phyloP scores from a whole-genome alignment of 768 basidiomycete genomes.

The Hygrophoropsis aurantiaca region DNA sequence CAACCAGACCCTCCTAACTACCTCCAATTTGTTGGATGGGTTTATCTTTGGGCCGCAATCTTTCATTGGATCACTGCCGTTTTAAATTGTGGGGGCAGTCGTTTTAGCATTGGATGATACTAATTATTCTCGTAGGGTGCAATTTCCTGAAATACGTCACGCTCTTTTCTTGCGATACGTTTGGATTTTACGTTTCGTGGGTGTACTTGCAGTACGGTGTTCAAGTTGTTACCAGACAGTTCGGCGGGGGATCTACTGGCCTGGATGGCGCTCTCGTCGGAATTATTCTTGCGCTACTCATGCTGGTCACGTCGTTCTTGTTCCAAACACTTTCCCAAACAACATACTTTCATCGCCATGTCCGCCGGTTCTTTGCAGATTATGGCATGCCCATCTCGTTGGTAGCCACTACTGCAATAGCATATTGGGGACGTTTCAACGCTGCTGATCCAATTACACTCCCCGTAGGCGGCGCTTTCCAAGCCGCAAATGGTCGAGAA shows the following conservation, averaged over 20 bases:
- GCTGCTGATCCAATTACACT: slow-evolving; percentile 59
- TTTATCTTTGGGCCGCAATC: slow-evolving; percentile 88
- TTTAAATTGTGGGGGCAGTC: slow-evolving; percentile 59
- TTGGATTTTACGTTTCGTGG: slow-evolving; percentile 91
- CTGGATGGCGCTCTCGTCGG: slow-evolving; percentile 56
- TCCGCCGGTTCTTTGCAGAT: slow-evolving; percentile 76
- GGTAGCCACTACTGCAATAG: slow-evolving; percentile 70
- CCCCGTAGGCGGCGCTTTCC: slow-evolving; percentile 67
- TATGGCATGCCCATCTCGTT: slow-evolving; percentile 92
- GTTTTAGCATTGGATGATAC: not conserved
- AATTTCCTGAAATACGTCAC: slow-evolving; percentile 87
- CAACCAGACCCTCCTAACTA: slow-evolving; percentile 66
- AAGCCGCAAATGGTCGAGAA: slow-evolving; percentile 64
- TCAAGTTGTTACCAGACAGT: slow-evolving; percentile 78
- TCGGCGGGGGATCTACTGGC: slow-evolving; percentile 32
- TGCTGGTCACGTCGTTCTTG: slow-evolving; percentile 72
- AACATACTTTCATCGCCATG: slow-evolving; percentile 68
- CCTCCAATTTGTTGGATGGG: slow-evolving; percentile 89
- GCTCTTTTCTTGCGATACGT: slow-evolving; percentile 87
- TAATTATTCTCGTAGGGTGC: slow-evolving; percentile 51
- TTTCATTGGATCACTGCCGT: slow-evolving; percentile 80
- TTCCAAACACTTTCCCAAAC: slow-evolving; percentile 67
- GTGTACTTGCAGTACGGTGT: slow-evolving; percentile 89
- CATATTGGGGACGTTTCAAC: slow-evolving; percentile 85
- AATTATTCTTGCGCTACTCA: slow-evolving; percentile 74